Evolutionary conservation across 805 yeast genomes (phyloP), one percentile per base, ranked within the genome.

Genomic region (Teunomyces atbi): DNA sequence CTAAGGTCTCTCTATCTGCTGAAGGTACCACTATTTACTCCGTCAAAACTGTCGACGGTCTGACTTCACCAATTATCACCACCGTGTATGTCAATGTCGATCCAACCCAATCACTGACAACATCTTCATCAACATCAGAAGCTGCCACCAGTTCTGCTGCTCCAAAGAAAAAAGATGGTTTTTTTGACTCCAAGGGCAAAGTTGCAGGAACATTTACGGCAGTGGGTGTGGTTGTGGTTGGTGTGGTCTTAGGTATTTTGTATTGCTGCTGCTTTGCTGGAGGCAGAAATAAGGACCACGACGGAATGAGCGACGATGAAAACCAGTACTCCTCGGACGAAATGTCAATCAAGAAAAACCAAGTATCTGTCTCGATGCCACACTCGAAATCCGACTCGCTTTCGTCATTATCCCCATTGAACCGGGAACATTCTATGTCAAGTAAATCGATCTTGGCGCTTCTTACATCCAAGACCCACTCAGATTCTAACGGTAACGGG

Each of bases 161-260:
- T n/a, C 26, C 45, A 12, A 13, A 41, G 16, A 26, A 35, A 33
- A 56, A 56, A 7, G 58, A 56, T 15, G 69, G 82, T 2, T 89
- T 84, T 59, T 89, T 86, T 74, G 73, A 76, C 47, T 69, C 80
- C 40, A 79, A 79, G 39, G 95, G 92, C 0, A 86, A 84, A 59
- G 94, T 89, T 1, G 95, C 91, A 0, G 96, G 95, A 3, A 86
- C 89, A 0, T 89, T 89, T 65, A 81, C 86, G 2, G 90, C 79
- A 0, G 94, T 89, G 13, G 96, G 91, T 1, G 55, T 89, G 1
- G 82, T 83, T 1, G 77, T 67, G 0, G 55, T 79, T 0, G 73
- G 73, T 1, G 41, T 82, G 0, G 41, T 84, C 1, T 54, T 66
- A 0, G 66, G 72, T 0, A 49, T 84, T 2, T 34, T 79, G 10